Evolutionary conservation across 345 rosid genomes (phyloP).

Genomic region (Bruguiera gymnorhiza): DNA sequence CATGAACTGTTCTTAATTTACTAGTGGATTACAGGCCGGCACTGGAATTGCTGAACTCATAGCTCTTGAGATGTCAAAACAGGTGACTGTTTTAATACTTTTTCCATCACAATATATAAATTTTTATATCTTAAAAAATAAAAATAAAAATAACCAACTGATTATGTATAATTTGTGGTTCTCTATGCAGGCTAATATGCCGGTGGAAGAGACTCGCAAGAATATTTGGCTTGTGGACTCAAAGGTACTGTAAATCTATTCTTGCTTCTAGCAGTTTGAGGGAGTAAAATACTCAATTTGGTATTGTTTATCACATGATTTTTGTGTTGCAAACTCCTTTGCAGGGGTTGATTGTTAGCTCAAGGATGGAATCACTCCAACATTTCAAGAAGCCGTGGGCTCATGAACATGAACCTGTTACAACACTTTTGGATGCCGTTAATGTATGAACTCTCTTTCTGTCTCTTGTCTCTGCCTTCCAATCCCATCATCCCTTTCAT

Average conservation of each 20-base stretch:
- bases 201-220: conserved; percentile 76
- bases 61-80: conserved; percentile 88
- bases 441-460: conserved; percentile 43
- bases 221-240: conserved; percentile 94
- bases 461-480: conserved; percentile 9
- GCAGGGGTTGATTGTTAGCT: conserved; percentile 87
- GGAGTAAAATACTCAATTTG: not conserved
- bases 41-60: conserved; percentile 94
- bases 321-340: conserved; percentile 11
- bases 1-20: not conserved
- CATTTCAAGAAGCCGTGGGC: conserved; percentile 99
- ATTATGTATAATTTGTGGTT: conserved; percentile 3
- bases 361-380: conserved; percentile 75
- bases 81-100: conserved; percentile 38
- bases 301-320: not conserved
- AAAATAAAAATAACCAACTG: not conserved
- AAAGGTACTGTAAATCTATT: conserved; percentile 47
- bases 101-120: not conserved
- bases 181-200: conserved; percentile 60
- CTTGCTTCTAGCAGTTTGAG: not conserved
- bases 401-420: conserved; percentile 73
- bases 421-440: conserved; percentile 63
- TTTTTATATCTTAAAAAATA: conserved; percentile 1
- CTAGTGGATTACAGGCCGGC: conserved; percentile 67
- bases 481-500: too few species aligned